Conservation (phyloP, 1,284 basidiomycete genomes). For the Violaceomyces palustris region DNA sequence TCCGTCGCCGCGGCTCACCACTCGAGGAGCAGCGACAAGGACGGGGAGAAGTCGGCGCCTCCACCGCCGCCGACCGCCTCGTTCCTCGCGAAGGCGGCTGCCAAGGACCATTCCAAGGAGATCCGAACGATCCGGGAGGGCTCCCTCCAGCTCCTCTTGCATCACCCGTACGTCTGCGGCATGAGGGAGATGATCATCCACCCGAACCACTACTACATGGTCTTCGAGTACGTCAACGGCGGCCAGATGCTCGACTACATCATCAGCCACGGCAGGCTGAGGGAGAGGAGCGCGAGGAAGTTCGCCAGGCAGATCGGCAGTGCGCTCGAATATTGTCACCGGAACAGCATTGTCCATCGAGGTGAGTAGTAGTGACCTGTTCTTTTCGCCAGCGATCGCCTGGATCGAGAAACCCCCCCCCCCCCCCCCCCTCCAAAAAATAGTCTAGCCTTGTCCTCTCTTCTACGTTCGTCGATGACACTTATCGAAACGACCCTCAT, state of each 20-base stretch:
- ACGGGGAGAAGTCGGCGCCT: slow-evolving; percentile 51
- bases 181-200: slow-evolving; percentile 82
- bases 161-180: slow-evolving; percentile 97
- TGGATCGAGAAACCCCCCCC: too few species aligned
- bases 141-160: slow-evolving; percentile 82
- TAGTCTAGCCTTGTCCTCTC: neutral
- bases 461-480: neutral
- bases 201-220: slow-evolving; percentile 88
- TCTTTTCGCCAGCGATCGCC: too few species aligned
- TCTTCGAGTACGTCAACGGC: slow-evolving; percentile 96
- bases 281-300: slow-evolving; percentile 90
- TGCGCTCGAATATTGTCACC: slow-evolving; percentile 93
- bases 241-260: slow-evolving; percentile 99
- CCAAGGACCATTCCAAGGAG: slow-evolving; percentile 90
- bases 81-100: slow-evolving; percentile 44
- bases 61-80: slow-evolving; percentile 27
- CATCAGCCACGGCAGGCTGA: slow-evolving; percentile 91
- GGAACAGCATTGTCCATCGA: slow-evolving; percentile 94
- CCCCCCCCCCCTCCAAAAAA: too few species aligned
- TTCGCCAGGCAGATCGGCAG: slow-evolving; percentile 95
- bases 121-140: slow-evolving; percentile 92
- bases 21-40: slow-evolving; percentile 50
- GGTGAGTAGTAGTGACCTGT: slow-evolving; percentile 49
- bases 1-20: slow-evolving; percentile 57
- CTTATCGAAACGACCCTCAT: neutral